Evolutionary conservation across 495 filamentous ascomycete species (phyloP).

Genomic region (Parathielavia hyrcaniae): DNA sequence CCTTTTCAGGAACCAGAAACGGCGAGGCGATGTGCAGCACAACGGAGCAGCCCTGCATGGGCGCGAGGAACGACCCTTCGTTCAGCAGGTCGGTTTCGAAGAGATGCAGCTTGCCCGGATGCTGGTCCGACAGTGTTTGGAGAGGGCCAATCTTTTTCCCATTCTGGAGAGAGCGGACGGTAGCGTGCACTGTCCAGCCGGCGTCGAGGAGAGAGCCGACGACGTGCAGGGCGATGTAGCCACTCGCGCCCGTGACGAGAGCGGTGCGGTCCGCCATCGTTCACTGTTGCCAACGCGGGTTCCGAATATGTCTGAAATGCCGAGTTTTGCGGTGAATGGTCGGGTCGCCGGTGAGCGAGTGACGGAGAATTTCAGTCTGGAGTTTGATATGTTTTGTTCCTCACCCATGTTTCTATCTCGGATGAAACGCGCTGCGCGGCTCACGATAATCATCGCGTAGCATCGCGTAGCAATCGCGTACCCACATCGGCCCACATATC

Average conservation of each 20-base stretch:
- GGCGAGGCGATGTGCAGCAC: neutral
- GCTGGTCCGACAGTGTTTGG: neutral
- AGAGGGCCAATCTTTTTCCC: neutral
- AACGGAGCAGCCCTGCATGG: neutral
- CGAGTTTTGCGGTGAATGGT: too few relatives aligned
- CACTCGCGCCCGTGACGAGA: neutral
- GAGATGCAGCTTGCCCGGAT: neutral
- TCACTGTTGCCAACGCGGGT: too few relatives aligned
- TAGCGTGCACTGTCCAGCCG: neutral
- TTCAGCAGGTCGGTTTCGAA: neutral
- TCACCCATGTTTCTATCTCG: too few relatives aligned
- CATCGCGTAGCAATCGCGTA: too few relatives aligned
- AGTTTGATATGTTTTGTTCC: too few relatives aligned
- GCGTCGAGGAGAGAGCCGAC: neutral
- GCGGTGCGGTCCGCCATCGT: neutral
- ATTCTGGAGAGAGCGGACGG: neutral
- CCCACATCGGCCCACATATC: too few relatives aligned
- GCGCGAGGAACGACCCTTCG: neutral
- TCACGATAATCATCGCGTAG: too few relatives aligned
- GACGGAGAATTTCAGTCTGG: too few relatives aligned
- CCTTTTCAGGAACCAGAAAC: neutral
- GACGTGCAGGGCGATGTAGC: conserved; percentile 4
- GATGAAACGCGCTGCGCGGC: too few relatives aligned
- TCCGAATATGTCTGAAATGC: too few relatives aligned
- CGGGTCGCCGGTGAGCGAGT: too few relatives aligned